Evolutionary conservation across 1,284 basidiomycete species (phyloP), one percentile per base, ranked within the genome.

Genomic region (Melampsora larici-populina): DNA sequence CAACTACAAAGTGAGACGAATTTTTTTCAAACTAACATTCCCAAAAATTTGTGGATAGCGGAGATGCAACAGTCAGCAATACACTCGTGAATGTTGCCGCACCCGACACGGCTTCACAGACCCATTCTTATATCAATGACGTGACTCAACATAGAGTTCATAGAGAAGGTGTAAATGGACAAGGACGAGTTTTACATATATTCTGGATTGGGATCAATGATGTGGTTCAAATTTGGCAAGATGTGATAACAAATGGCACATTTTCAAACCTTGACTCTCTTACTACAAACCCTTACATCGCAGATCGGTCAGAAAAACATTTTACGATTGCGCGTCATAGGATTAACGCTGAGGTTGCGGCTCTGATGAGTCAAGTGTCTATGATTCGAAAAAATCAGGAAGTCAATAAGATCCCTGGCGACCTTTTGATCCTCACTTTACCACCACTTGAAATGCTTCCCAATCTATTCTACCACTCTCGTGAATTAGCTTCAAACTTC

Each of bases 401-500:
- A 33, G 29, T 72, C 17, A 72, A 72, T 62, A 5, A 24, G 24
- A 24, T 63, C 48, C 60, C 40, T n/a, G 43, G 55, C 26, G 72
- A 74, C 51, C 31, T 66, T 62, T 26, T 74, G 18, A 46, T 74
- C 46, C 62, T 74, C 31, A 48, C 62, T 36, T 36, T 74, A 11
- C 62, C 72, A 3, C 72, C 72, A 36, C 62, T 74, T 29, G 72
- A 74, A 26, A 74, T 67, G 43, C 29, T 74, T 29, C 72, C 72
- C 18, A 74, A 74, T 65, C 72, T 74, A 11, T 58, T 65, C 51
- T 74, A 74, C 29, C 72, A 74, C 21, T 74, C 72, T 36, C 63
- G 49, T 49, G 51, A 64, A 11, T 48, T 74, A 13, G 62, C 64
- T 36, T 55, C 48, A 21, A 49, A 66, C 36, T 17, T 65, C 36